Evolutionary conservation across 2,329 filamentous ascomycete genomes (phyloP).

Genomic region (Magnaporthales sp.): DNA sequence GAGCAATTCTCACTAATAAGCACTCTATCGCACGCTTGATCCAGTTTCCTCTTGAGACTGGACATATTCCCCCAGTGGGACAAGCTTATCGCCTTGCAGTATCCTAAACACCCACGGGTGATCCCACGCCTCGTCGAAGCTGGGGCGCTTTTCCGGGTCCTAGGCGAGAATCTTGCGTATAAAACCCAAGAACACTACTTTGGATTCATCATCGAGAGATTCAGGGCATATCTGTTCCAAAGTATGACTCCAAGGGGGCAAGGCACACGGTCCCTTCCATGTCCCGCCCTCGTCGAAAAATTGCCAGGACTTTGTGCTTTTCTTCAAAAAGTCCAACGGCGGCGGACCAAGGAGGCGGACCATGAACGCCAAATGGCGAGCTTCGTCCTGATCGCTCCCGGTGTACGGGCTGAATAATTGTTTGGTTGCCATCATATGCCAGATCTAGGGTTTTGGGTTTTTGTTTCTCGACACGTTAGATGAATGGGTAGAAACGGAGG

Average conservation of each 20-base stretch:
- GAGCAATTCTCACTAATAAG: too few species aligned
- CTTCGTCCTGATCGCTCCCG: neutral
- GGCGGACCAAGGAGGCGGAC: neutral
- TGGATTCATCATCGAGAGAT: neutral
- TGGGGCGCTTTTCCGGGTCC: neutral
- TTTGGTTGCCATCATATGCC: neutral
- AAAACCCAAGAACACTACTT: neutral
- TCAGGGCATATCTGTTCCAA: neutral
- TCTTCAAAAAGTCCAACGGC: neutral
- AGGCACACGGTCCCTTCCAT: neutral
- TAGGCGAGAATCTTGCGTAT: neutral
- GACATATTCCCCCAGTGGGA: neutral
- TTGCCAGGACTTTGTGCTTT: neutral
- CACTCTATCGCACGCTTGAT: too few species aligned
- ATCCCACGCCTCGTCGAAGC: neutral
- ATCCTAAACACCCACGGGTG: neutral
- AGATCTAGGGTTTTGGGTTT: too few species aligned
- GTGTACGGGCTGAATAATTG: neutral
- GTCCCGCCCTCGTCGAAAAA: neutral
- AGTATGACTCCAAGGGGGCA: neutral
- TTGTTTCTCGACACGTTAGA: too few species aligned
- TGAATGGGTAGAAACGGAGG: too few species aligned
- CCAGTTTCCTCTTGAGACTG: too few species aligned
- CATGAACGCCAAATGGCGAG: neutral
- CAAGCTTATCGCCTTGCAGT: neutral